Percentiles rank a stretch among this genome's conserved stretches.
Evolutionary conservation across 2,329 filamentous ascomycete species (phyloP).

Genomic region (Cladosporium sp.): DNA sequence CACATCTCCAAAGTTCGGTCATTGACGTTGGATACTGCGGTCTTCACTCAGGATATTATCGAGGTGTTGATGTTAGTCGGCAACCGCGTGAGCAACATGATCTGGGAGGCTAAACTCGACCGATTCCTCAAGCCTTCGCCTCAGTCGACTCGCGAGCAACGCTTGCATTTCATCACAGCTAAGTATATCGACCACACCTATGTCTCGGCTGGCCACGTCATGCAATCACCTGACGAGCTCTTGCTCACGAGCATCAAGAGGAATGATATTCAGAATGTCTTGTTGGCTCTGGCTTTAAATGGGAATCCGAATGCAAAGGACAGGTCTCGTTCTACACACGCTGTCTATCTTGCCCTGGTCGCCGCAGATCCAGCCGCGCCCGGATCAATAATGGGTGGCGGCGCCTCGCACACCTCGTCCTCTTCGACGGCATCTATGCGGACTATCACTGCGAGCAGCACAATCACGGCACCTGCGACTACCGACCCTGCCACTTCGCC

Average conservation of each 20-base stretch:
- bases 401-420: slow-evolving; percentile 26
- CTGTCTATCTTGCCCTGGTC: slow-evolving; percentile 85
- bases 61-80: slow-evolving; percentile 89
- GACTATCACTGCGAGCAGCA: slow-evolving; percentile 28
- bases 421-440: slow-evolving; percentile 42
- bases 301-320: slow-evolving; percentile 87
- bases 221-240: slow-evolving; percentile 80
- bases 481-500: slow-evolving; percentile 40
- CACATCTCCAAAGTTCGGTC: slow-evolving; percentile 98
- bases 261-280: slow-evolving; percentile 90
- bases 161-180: slow-evolving; percentile 89
- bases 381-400: slow-evolving; percentile 52
- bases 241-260: slow-evolving; percentile 91
- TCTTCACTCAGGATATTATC: slow-evolving; percentile 95
- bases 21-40: slow-evolving; percentile 90
- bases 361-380: slow-evolving; percentile 88
- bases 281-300: slow-evolving; percentile 82
- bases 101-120: slow-evolving; percentile 89
- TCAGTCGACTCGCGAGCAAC: slow-evolving; percentile 81
- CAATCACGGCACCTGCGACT: slow-evolving; percentile 27
- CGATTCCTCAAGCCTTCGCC: slow-evolving; percentile 69
- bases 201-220: slow-evolving; percentile 69
- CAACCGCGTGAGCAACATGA: slow-evolving; percentile 92
- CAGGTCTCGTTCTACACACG: slow-evolving; percentile 82
- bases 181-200: slow-evolving; percentile 88